Evolutionary conservation across 148 eudicot genomes (phyloP), one percentile per base, ranked within the genome.

Genomic region (Rhododendron molle): DNA sequence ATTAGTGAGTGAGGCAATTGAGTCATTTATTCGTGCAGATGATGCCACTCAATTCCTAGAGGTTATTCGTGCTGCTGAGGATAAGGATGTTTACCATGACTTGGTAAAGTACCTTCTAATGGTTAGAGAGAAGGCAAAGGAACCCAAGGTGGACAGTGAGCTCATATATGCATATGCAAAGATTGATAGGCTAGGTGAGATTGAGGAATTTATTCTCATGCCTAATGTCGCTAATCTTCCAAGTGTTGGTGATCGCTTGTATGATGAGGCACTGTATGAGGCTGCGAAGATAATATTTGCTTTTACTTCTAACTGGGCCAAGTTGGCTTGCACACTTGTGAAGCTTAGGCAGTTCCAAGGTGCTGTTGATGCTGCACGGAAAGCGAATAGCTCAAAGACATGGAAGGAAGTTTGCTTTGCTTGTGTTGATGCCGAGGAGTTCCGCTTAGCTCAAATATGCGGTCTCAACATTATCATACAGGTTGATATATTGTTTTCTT

Each of bases 321-420:
- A 96, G 90, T 89, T 96, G 77, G 99, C 99, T 26, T 84, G 84
- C 81, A 96, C 98, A 3, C 93, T 96, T 1, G 96, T 96, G 47
- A 96, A 92, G 92, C 86, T 96, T 84, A 90, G 89, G 71, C 99
- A 96, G 86, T 96, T 91, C 86, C 99, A 96, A 95, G 99, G 98
- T 43, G 99, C 99, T 85, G 99, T 96, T 87, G 99, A 96, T 91
- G 99, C 99, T 40, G 99, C 99, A 82, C 90, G 98, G 76, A 96
- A 96, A 88, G 99, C 99, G 52, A 96, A 96, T 87, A 96, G 99
- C 81, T 88, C 99, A 46, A 96, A 96, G 88, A 96, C 99, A 60
- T 96, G 99, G 99, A 96, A 96, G 88, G 98, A 96, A 88, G 98
- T 96, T 62, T 96, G 98, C 89, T 96, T 96, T 91, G 98, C 98